Base-by-base conservation (phyloP, 2,329 filamentous ascomycete genomes). In the Calycina herbarum region DNA sequence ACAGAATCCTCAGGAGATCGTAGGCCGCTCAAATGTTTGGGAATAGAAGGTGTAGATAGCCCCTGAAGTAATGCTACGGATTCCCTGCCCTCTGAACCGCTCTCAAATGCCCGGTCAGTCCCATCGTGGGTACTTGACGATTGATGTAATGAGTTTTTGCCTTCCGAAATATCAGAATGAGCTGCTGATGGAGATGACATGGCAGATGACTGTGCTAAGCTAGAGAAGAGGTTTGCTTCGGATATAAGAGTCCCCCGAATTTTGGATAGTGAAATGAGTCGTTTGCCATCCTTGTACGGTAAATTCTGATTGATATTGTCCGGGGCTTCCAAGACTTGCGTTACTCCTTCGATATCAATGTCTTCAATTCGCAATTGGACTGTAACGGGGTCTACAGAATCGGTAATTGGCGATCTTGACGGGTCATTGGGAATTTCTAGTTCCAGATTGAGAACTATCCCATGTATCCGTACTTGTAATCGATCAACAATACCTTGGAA, bases 401-500 rank as follows among this genome's bases (percentile, higher is more conserved):
- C 70, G 15, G 64, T 80, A 73, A n/a, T 78, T 75, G 70, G 75
- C 76, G 64, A 79, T 73, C 66, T 65, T 38, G 69, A 62, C 20
- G 57, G 38, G 66, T 89, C 82, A 38, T 82, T 75, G 1, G 84
- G 82, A 8, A 87, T 78, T 59, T 86, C 81, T 51, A 88, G 79
- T 70, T 92, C 88, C 20, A 93, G 78, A 71, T 88, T 86, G 68
- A 93, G 83, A 11, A 82, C 83, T 64, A 94, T 83, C 31, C 86
- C 83, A 61, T 83, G 84, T 65, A 94, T 86, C 60, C 81, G 82
- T 31, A 94, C 79, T 73, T 91, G 86, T 64, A 89, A 82, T 57
- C 91, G 85, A 76, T 95, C 90, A 31, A 90, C 79, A 59, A 94
- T 86, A 35, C 90, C 90, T 70, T 93, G 88, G 5, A 94, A 77